A percentile compares a stretch with the other conserved stretches of the same genome.
These are phyloP conservation scores for Tripterygium wilfordii DNA, from an alignment of 177 flowering plant genomes.

Conservation along the genomic window DNA sequence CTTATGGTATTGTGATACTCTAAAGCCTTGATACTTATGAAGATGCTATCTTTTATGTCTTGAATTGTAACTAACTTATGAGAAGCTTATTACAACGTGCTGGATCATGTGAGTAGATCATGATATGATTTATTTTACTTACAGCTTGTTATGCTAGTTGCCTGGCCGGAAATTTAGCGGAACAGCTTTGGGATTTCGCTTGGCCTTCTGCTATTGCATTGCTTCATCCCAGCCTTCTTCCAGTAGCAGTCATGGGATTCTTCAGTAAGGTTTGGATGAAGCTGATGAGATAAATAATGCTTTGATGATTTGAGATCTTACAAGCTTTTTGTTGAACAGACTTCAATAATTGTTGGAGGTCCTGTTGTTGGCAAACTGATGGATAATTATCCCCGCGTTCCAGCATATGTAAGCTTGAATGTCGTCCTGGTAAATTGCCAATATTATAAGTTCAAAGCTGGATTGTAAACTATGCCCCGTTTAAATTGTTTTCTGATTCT, in stretches of 20 bases:
- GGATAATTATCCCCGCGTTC: constrained; percentile 87
- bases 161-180: constrained; percentile 79
- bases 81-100: not conserved
- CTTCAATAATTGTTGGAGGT: constrained; percentile 72
- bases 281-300: not conserved
- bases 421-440: constrained; percentile 55
- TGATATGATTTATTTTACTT: constrained; percentile 5
- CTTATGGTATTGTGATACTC: no score
- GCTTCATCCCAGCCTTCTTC: constrained; percentile 93
- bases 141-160: constrained; percentile 86
- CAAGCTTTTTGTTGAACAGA: constrained; percentile 39
- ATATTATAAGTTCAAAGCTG: not conserved
- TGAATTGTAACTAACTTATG: no score
- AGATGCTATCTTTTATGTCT: no score
- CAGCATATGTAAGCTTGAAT: constrained; percentile 70
- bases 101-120: constrained; percentile 3
- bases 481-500: not conserved
- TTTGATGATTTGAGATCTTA: no score
- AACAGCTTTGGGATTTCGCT: constrained; percentile 96
- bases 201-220: constrained; percentile 98
- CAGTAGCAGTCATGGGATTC: constrained; percentile 91
- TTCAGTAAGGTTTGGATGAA: constrained; percentile 54
- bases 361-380: constrained; percentile 85
- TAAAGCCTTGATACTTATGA: no score
- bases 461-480: constrained; percentile 3